Evolutionary conservation across 441 rosid species (phyloP).

Genomic region (Manihot esculenta): DNA sequence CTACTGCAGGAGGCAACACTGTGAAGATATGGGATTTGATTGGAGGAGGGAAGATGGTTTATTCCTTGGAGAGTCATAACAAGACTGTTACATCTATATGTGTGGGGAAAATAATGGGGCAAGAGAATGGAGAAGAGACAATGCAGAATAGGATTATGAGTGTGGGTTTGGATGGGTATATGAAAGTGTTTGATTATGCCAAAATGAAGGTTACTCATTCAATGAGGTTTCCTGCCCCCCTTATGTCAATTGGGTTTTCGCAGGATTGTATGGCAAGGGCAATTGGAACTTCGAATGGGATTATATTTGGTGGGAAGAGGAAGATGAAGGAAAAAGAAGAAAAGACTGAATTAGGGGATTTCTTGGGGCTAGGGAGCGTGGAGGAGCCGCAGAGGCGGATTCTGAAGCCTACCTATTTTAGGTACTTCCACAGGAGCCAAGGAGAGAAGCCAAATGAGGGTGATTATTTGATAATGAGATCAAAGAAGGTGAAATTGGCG

Average conservation of each 20-base stretch:
- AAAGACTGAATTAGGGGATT: slow-evolving; percentile 27
- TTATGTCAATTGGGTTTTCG: slow-evolving; percentile 71
- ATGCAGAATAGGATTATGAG: slow-evolving; percentile 66
- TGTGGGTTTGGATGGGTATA: slow-evolving; percentile 83
- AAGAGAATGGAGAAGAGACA: slow-evolving; percentile 39
- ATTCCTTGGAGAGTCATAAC: slow-evolving; percentile 88
- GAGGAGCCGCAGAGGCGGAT: slow-evolving; percentile 45
- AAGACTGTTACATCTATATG: slow-evolving; percentile 84
- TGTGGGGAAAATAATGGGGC: slow-evolving; percentile 48
- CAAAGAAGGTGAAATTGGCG: slow-evolving; percentile 68
- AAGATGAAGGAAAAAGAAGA: slow-evolving; percentile 52
- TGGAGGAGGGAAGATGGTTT: slow-evolving; percentile 79
- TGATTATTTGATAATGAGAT: slow-evolving; percentile 61
- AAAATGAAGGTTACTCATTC: slow-evolving; percentile 80
- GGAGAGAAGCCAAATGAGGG: slow-evolving; percentile 66
- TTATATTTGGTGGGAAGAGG: slow-evolving; percentile 68
- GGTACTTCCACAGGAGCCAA: slow-evolving; percentile 87
- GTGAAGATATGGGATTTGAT: slow-evolving; percentile 93
- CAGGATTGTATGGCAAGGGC: slow-evolving; percentile 57
- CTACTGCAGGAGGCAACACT: slow-evolving; percentile 75
- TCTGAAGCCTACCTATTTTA: slow-evolving; percentile 53
- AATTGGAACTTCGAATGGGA: slow-evolving; percentile 75
- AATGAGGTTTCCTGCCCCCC: slow-evolving; percentile 85
- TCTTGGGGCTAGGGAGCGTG: slow-evolving; percentile 39
- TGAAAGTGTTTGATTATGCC: slow-evolving; percentile 86